Percentiles rank a stretch among this genome's conserved stretches.
These are phyloP conservation scores for Pleurotus eryngii DNA, from an alignment of 768 basidiomycete genomes.

Conservation along the genomic window DNA sequence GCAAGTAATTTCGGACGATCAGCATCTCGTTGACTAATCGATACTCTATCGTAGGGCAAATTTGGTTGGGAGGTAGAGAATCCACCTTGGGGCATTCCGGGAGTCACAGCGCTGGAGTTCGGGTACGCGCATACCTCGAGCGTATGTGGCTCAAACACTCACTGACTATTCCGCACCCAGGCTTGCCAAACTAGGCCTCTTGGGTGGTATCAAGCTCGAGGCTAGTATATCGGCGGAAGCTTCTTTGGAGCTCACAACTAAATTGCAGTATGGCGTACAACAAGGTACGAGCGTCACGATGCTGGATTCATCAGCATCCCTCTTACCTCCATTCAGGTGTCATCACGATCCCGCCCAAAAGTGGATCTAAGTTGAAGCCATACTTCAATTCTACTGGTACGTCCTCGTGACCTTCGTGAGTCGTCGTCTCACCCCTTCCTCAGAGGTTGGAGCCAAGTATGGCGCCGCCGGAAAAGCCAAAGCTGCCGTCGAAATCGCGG, in stretches of 20 bases:
- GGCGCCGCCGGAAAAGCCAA: background rate
- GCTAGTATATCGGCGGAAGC: background rate
- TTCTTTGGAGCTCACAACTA: background rate
- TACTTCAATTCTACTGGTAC: background rate
- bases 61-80: background rate
- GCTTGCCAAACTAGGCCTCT: background rate
- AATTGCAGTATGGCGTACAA: conserved; percentile 1
- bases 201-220: background rate
- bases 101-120: conserved; percentile 3
- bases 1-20: background rate
- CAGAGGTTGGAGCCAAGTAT: background rate
- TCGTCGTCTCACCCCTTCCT: background rate
- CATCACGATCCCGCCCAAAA: background rate
- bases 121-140: background rate
- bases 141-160: background rate
- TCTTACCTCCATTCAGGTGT: background rate
- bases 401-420: background rate
- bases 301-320: background rate
- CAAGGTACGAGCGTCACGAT: background rate
- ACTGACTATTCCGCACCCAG: background rate
- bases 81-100: background rate
- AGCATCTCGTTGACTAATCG: background rate
- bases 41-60: background rate
- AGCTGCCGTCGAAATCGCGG: background rate
- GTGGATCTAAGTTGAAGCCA: background rate